phyloP scores from a whole-genome alignment of 441 rosid genomes.

The Adansonia rubrostipa region DNA sequence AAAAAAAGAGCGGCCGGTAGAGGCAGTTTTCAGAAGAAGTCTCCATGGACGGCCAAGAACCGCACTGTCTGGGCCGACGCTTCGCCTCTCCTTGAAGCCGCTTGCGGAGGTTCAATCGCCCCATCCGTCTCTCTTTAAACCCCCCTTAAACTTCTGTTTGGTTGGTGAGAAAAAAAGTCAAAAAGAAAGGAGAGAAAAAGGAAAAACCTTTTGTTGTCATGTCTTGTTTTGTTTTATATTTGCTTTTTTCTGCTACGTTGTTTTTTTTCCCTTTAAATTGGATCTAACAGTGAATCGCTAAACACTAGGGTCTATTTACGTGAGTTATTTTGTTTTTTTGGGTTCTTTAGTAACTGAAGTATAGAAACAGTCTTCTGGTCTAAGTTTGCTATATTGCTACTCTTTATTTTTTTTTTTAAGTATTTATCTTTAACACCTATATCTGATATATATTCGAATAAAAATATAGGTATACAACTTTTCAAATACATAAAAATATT shows the following conservation, averaged over 20 bases:
- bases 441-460: no score
- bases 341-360: background rate
- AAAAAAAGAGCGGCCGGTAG: background rate
- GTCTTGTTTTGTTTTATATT: background rate
- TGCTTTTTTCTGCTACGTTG: background rate
- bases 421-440: no score
- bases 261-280: no score
- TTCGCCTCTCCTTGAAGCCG: slow-evolving; percentile 74
- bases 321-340: background rate
- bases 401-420: no score
- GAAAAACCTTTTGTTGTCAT: background rate
- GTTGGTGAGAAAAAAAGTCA: background rate
- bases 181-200: background rate
- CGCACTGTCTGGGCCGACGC: slow-evolving; percentile 85
- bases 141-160: slow-evolving; percentile 18
- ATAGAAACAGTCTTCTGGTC: background rate
- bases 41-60: slow-evolving; percentile 43
- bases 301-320: background rate
- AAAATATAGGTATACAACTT: no score
- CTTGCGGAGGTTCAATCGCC: slow-evolving; percentile 59
- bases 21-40: slow-evolving; percentile 29
- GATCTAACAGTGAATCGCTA: slow-evolving; percentile 11
- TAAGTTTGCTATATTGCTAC: no score
- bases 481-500: no score
- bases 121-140: background rate